Conservation (phyloP, 139 green algal genomes). For the Raphidocelis subcapitata region DNA sequence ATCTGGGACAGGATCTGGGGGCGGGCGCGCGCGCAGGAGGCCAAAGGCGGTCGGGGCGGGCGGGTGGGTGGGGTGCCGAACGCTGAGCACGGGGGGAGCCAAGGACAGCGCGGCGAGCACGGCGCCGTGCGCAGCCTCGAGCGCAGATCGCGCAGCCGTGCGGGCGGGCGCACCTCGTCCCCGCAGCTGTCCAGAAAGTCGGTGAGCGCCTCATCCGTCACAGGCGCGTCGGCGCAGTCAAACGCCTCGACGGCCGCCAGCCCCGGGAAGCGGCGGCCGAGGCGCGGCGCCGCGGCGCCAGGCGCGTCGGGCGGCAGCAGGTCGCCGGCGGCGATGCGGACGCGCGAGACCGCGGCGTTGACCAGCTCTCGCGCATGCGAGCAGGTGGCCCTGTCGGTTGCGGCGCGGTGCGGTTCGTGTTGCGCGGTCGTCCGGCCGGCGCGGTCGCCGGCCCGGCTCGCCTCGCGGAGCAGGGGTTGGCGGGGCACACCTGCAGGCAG, state of each 20-base stretch:
- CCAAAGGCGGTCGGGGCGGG: no score
- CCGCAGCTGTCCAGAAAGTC: conserved; percentile 5
- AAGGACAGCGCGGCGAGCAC: no score
- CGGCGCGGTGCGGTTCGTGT: background rate
- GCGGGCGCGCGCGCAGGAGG: no score
- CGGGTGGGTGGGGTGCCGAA: no score
- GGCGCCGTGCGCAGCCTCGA: no score
- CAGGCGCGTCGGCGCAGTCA: background rate
- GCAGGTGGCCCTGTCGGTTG: conserved; percentile 14
- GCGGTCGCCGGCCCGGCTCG: no score
- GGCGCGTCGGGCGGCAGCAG: background rate
- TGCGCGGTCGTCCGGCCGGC: no score
- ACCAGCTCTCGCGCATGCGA: conserved; percentile 1
- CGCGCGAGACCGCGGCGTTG: conserved; percentile 6
- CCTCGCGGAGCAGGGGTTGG: no score
- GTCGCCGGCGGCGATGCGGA: background rate
- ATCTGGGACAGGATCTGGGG: background rate
- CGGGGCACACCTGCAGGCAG: no score
- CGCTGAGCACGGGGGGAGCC: no score
- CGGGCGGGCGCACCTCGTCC: background rate
- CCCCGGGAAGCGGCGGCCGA: background rate
- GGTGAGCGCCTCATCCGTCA: conserved; percentile 9
- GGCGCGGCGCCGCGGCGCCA: background rate
- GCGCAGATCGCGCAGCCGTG: no score
- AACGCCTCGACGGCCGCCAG: conserved; percentile 2